Evolutionary conservation across 331 rosid species (phyloP).

Genomic region (Prunus yedoensis): DNA sequence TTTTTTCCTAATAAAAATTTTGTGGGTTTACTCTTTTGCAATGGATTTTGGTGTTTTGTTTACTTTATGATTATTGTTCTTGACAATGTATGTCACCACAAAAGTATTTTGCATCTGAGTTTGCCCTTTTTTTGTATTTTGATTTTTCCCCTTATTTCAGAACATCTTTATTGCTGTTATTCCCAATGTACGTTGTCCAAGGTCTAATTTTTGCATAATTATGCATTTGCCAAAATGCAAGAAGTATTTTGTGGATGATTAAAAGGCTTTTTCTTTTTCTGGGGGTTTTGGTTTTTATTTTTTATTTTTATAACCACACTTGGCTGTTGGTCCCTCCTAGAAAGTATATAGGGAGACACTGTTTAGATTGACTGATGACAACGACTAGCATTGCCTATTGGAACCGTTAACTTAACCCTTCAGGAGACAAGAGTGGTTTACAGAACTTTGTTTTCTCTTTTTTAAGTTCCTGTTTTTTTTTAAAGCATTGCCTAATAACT

Average conservation of each 20-base stretch:
- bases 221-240: background rate
- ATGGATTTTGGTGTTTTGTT: background rate
- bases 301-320: background rate
- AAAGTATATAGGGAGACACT: background rate
- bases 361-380: background rate
- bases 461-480: too few species aligned
- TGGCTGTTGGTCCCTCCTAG: background rate
- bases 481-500: background rate
- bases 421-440: background rate
- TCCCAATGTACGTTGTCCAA: slow-evolving; percentile 7
- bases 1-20: background rate
- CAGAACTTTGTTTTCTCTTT: background rate
- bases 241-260: background rate
- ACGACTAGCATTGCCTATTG: background rate
- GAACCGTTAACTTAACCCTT: background rate
- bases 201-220: background rate
- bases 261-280: background rate
- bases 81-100: background rate
- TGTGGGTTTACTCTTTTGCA: slow-evolving; percentile 10
- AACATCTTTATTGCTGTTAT: background rate
- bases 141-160: background rate
- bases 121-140: background rate
- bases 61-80: background rate
- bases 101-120: background rate
- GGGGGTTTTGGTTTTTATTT: background rate